phyloP scores from a whole-genome alignment of 1,284 basidiomycete genomes.

The Leccinum pachyderme region DNA sequence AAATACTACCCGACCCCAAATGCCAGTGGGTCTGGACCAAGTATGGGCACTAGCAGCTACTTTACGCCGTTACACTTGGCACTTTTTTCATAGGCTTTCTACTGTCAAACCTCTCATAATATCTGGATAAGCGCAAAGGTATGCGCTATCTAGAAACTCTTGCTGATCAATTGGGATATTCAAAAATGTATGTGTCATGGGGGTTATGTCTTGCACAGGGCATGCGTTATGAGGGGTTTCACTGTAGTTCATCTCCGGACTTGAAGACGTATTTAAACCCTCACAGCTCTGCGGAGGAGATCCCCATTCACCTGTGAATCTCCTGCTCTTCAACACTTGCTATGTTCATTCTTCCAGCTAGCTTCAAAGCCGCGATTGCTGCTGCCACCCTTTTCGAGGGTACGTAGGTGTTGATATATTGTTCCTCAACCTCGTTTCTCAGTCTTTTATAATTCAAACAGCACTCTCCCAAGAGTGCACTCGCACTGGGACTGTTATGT shows the following conservation, averaged over 20 bases:
- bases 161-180: too few species aligned
- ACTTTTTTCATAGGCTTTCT: not conserved
- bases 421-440: not conserved
- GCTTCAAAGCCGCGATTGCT: not conserved
- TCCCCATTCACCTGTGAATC: not conserved
- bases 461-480: slow-evolving; percentile 34
- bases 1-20: too few species aligned
- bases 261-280: not conserved
- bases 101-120: not conserved
- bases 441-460: not conserved
- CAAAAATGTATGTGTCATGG: too few species aligned
- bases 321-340: not conserved
- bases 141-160: too few species aligned
- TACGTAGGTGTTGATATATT: not conserved
- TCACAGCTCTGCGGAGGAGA: not conserved
- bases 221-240: not conserved
- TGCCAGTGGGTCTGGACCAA: not conserved
- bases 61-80: not conserved
- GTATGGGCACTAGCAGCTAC: not conserved
- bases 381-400: not conserved
- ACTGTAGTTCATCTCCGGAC: not conserved
- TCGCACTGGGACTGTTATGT: slow-evolving; percentile 39
- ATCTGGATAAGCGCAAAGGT: too few species aligned
- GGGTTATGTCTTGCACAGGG: not conserved
- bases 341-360: not conserved